Conservation (phyloP, 345 rosid genomes). For the Acer yangbiense region DNA sequence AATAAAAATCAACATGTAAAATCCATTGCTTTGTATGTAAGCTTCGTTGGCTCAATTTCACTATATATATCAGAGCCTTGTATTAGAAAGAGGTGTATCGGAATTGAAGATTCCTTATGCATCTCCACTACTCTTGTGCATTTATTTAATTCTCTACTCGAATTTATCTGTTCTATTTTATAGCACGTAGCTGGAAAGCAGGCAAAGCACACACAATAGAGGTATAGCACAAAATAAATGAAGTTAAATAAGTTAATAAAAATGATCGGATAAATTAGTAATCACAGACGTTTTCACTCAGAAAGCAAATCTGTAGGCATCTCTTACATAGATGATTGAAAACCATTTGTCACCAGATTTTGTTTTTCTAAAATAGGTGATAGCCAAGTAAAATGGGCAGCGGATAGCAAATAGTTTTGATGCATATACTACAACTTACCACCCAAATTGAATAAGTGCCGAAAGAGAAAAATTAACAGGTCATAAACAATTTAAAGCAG, state of each 20-base stretch:
- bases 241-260: not conserved
- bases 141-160: not conserved
- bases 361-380: not conserved
- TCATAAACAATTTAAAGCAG: not conserved
- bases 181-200: not conserved
- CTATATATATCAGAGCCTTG: not conserved
- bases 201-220: not conserved
- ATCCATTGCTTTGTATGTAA: not conserved
- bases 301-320: not conserved
- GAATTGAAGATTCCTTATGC: not conserved
- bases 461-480: not conserved
- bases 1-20: not conserved
- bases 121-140: not conserved
- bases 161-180: not conserved
- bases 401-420: not conserved
- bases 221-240: not conserved
- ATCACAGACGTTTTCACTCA: not conserved
- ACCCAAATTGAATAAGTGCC: not conserved
- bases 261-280: not conserved
- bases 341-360: not conserved
- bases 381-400: not conserved
- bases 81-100: not conserved
- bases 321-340: not conserved
- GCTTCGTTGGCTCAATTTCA: not conserved
- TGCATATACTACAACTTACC: not conserved